Conservation (phyloP, 1,139 yeast genomes). For the Keqinozyma sinolaborantium region DNA sequence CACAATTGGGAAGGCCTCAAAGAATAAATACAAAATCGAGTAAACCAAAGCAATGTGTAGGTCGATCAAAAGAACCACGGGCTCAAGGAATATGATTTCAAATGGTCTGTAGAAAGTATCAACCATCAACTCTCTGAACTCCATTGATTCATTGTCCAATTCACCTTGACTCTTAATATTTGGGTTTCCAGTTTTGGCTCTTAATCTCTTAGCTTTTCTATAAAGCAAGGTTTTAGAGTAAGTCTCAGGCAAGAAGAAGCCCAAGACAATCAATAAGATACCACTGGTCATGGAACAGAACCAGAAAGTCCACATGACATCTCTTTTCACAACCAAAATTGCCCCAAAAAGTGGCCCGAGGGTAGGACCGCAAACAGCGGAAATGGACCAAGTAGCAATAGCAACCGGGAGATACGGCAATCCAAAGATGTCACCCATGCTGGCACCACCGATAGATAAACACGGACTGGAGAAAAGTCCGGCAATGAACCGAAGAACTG, state of each 20-base stretch:
- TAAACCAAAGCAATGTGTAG: conserved; percentile 27
- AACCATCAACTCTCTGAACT: conserved; percentile 13
- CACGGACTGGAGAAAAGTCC: conserved; percentile 34
- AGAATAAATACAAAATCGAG: conserved; percentile 27
- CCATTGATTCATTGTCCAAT: conserved; percentile 32
- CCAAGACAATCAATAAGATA: conserved; percentile 24
- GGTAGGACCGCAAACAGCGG: conserved; percentile 28
- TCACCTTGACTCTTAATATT: conserved; percentile 39
- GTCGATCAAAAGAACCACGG: conserved; percentile 28
- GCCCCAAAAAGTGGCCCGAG: conserved; percentile 32
- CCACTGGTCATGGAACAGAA: conserved; percentile 34
- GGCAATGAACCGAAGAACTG: conserved; percentile 27
- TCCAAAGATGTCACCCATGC: conserved; percentile 23
- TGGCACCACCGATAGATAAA: conserved; percentile 36
- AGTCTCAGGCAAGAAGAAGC: conserved; percentile 48
- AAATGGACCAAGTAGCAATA: conserved; percentile 24
- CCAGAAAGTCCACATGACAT: conserved; percentile 49
- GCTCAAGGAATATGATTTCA: conserved; percentile 25
- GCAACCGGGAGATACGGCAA: conserved; percentile 23
- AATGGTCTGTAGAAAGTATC: conserved; percentile 30
- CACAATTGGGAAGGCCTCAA: conserved; percentile 30
- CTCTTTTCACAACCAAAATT: conserved; percentile 16
- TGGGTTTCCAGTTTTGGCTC: conserved; percentile 40
- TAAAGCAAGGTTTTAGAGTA: conserved; percentile 39
- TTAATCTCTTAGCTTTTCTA: conserved; percentile 43